Base-by-base conservation (phyloP, 176 grass and related monocot genomes). In the Carex myosuroides region DNA sequence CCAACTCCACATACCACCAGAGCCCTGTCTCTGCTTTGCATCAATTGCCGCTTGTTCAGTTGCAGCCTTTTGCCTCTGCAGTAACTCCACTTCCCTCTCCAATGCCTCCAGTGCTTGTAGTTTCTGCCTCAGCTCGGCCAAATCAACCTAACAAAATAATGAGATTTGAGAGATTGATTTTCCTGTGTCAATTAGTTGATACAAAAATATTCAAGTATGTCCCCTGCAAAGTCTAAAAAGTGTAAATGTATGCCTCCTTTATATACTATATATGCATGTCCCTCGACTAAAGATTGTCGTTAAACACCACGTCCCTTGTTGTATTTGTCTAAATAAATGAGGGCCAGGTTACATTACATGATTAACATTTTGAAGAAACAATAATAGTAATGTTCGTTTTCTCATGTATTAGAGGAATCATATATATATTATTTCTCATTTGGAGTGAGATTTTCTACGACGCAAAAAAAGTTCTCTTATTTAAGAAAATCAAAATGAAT, bases 1-100 rank as follows among this genome's bases (percentile, higher is more conserved):
- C 97, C 97, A 99, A 70, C 93, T 88, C 97, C 97, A 99, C 71
- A 99, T 87, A 48, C 97, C 93, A 33, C 91, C 81, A 6, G 97
- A 99, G 60, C 87, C 81, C 73, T 96, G 91, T 85, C 60, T 87
- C 81, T 92, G 89, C 79, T 89, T 94, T 17, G 90, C 93, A 11
- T 86, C 92, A 24, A 96, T 60, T 0, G 88, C 93, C 24, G 87
- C 97, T 80, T 96, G 88, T 81, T 99, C 97, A 0, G 97, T 93
- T 26, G 93, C 93, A 6, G 77, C 93, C 75, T 84, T 99, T 58
- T 95, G 97, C 67, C 97, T 83, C 65, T 88, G 90, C 77, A 99
- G 90, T 37, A 99, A 84, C 60, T 99, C 97, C 0, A 99, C 93
- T 79, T 99, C 97, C 93, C 89, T 92, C 71, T 96, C 87, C 71